Base-by-base conservation (phyloP, 2,329 filamentous ascomycete species). In the Neodidymelliopsis sp. region DNA sequence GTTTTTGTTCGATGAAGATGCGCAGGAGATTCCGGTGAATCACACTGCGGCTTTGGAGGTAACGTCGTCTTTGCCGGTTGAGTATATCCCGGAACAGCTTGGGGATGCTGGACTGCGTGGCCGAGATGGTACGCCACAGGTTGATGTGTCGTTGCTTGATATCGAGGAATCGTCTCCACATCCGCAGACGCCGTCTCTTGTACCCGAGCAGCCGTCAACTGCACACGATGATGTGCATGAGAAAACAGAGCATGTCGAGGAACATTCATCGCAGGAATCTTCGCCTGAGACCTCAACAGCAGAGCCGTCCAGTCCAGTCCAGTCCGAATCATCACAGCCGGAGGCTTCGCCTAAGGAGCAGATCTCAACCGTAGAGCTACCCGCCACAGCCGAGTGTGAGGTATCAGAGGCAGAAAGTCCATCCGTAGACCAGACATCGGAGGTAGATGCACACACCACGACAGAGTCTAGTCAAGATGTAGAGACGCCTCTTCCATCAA, bases 1-100 rank as follows among this genome's bases (percentile, higher is more conserved):
- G 1, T 63, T 63, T 20, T 25, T 54, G 1, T 64, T 61, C 18
- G 56, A 60, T 12, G 57, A 61, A 10, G 49, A 42, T 40, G 50
- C 48, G 4, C 36, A 46, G 9, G 48, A 52, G 16, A 37, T 52
- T 8, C 31, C 36, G 6, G 42, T 25, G 13, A 36, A 50, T 22
- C 34, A 45, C 18, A 40, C 40, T 12, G 40, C 40, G n/a, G 5
- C 41, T 12, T n/a, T 31, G 4, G 35, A 20, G 10, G 40, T 20
- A 13, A 15, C 11, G 7, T 16, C 35, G 8, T 9, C n/a, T n/a
- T 23, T 15, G 8, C 6, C 15, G 6, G 6, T 4, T 7, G 24
- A 35, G 9, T 3, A n/a, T 12, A 10, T 11, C n/a, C 13, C 8
- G 25, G 24, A 29, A 8, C 23, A 31, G 3, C 8, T 4, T 4